These are phyloP conservation scores for Penicillium nucicola DNA, from an alignment of 495 filamentous ascomycete genomes.

Conservation along the genomic window DNA sequence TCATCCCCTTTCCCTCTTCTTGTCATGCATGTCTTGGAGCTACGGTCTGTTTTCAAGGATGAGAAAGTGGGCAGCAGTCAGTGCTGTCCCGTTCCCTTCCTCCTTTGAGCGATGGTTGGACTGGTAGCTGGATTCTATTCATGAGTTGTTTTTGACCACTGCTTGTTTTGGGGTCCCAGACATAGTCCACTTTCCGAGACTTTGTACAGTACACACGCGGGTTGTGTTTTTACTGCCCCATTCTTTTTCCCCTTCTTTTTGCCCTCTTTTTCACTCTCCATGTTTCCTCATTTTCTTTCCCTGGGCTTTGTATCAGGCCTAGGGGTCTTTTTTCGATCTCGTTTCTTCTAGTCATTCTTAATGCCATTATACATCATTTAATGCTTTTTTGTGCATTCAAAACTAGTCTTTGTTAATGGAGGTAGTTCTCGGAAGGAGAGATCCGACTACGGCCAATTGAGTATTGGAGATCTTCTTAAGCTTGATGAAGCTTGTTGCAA, in stretches of 20 bases:
- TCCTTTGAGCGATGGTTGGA: slow-evolving; percentile 12
- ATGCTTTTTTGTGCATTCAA: slow-evolving; percentile 29
- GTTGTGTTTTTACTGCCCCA: slow-evolving; percentile 11
- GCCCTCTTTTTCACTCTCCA: neutral
- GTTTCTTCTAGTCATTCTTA: slow-evolving; percentile 14
- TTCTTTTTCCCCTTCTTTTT: slow-evolving; percentile 4
- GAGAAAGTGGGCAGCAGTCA: slow-evolving; percentile 5
- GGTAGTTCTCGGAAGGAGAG: too few species aligned
- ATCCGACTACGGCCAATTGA: too few species aligned
- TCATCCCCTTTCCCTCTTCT: slow-evolving; percentile 10
- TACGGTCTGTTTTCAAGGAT: slow-evolving; percentile 30
- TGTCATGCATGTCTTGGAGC: slow-evolving; percentile 41
- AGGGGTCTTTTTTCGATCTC: slow-evolving; percentile 13
- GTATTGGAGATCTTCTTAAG: too few species aligned
- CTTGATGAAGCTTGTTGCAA: too few species aligned
- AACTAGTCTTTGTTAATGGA: neutral
- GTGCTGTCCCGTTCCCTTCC: slow-evolving; percentile 16
- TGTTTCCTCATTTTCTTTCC: neutral
- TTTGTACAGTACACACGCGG: slow-evolving; percentile 26
- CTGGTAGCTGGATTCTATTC: slow-evolving; percentile 19
- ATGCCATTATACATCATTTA: slow-evolving; percentile 26
- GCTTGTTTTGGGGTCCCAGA: slow-evolving; percentile 10
- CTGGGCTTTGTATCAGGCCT: slow-evolving; percentile 7
- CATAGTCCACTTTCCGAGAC: slow-evolving; percentile 10
- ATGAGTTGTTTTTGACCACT: slow-evolving; percentile 19